Conservation (phyloP, 352 stramenopile genomes). For the Globisporangium ultimum region DNA sequence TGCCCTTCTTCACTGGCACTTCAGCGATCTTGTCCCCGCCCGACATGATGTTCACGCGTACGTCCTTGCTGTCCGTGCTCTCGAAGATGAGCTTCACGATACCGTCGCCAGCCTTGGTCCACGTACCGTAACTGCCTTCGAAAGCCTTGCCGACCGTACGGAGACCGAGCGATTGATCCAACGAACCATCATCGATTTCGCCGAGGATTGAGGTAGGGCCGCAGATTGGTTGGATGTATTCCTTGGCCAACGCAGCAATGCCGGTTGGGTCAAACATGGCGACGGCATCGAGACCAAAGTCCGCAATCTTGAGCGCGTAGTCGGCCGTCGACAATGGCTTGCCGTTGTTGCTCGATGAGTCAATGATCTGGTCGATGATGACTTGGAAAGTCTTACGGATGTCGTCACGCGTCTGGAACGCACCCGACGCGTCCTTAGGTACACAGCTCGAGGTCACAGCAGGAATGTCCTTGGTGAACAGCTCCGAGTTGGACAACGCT, state of each 20-base stretch:
- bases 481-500: slow-evolving; percentile 28
- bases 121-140: slow-evolving; percentile 27
- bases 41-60: slow-evolving; percentile 49
- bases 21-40: slow-evolving; percentile 41
- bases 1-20: slow-evolving; percentile 31
- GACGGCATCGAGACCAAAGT: slow-evolving; percentile 29
- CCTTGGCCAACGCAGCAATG: slow-evolving; percentile 30
- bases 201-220: slow-evolving; percentile 34
- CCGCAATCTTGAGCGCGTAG: slow-evolving; percentile 27
- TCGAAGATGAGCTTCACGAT: slow-evolving; percentile 35
- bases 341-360: slow-evolving; percentile 16
- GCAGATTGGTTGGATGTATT: slow-evolving; percentile 46
- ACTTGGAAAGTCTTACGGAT: slow-evolving; percentile 52
- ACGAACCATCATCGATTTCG: slow-evolving; percentile 40
- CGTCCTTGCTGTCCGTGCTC: slow-evolving; percentile 41
- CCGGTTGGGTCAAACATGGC: slow-evolving; percentile 34
- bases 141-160: slow-evolving; percentile 40
- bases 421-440: slow-evolving; percentile 25
- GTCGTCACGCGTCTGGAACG: slow-evolving; percentile 40
- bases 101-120: slow-evolving; percentile 39
- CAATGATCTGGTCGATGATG: slow-evolving; percentile 55
- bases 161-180: slow-evolving; percentile 39
- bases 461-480: slow-evolving; percentile 47
- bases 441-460: slow-evolving; percentile 41
- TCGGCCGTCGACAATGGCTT: slow-evolving; percentile 13